Base-by-base conservation (phyloP, 1,284 basidiomycete species). In the Ustilago shanxiensis region DNA sequence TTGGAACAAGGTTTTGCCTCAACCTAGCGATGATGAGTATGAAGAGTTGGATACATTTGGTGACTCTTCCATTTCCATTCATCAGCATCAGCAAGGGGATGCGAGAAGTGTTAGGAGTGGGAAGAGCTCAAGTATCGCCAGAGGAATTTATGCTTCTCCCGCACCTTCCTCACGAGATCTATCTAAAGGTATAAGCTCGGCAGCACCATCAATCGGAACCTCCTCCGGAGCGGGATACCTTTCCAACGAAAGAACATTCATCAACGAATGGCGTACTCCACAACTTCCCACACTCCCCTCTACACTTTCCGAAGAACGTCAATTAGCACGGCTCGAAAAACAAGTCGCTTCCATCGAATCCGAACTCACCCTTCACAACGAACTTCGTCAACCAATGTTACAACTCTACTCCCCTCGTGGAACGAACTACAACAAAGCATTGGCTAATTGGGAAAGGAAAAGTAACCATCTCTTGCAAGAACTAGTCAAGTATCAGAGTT, bases 201-300 rank as follows among this genome's bases (percentile, higher is more conserved):
- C 66, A 1, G 61, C 66, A 1, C 18, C 60, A 14, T 61, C 66
- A 11, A 31, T 70, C n/a, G 16, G 14, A 41, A 60, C 66, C 0
- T 64, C 69, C 1, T 50, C 49, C 28, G 64, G 60, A 10, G 57
- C 37, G 1, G 72, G 60, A 0, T 60, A 59, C 41, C 3, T 57
- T 3, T 45, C 62, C 2, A 75, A 83, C 52, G 95, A 97, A 79
- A 89, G 92, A 81, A 90, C 90, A n/a, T 89, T 89, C 82, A 91
- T 99, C 86, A 93, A 92, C 84, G 97, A 99, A 60, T 99, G 97
- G 97, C 94, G 94, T 83, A 89, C 92, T 2, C 95, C 96, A 0
- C 88, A 92, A 77, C 90, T 93, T 1, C 93, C 95, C 2, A 90
- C 91, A 22, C 91, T 95, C 39, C 88, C 93, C 3, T 96, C 94